Evolutionary conservation across 805 yeast species (phyloP), one percentile per base, ranked within the genome.

Genomic region (Groenewaldozyma tartarivorans): DNA sequence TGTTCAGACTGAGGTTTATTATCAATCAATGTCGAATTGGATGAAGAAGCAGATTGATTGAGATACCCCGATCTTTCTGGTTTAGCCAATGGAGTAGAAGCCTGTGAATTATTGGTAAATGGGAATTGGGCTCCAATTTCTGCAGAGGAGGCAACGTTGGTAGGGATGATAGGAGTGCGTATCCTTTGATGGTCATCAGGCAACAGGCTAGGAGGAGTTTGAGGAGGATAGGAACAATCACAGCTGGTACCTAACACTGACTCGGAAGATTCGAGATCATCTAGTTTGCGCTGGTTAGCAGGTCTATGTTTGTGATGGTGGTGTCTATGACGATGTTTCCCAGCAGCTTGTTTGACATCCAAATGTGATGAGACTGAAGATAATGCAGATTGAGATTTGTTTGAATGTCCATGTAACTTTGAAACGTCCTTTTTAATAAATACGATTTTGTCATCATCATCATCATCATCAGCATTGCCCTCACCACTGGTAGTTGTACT

Each of bases 131-230:
- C 48, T 20, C 63, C 63, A 35, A 59, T 59, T 33, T 54, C 62
- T n/a, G 46, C 48, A 7, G 52, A 48, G 30, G 47, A 38, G 13
- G 41, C 42, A 38, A 40, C 33, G 22, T 43, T 29, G n/a, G 57
- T 49, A 5, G 59, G 54, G 19, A 55, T 41, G 7, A 60, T 63
- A 5, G 63, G 63, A 20, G 58, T 57, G 39, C 56, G 55, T 36
- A 59, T 58, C 11, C 62, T 54, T 34, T 47, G 48, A 34, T 52
- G 54, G 43, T 57, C 59, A 44, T 56, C 51, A 11, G 55, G 40
- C 17, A 48, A 49, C 27, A 46, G 40, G 7, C 49, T 47, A 39
- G 48, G 48, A 43, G 46, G 46, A 35, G 45, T 37, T 20, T 48
- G 48, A 7, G 52, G 44, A n/a, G 55, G 54, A 30, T 54, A 48